Base-by-base conservation (phyloP, 139 green algal species). In the Ulvella scutata region DNA sequence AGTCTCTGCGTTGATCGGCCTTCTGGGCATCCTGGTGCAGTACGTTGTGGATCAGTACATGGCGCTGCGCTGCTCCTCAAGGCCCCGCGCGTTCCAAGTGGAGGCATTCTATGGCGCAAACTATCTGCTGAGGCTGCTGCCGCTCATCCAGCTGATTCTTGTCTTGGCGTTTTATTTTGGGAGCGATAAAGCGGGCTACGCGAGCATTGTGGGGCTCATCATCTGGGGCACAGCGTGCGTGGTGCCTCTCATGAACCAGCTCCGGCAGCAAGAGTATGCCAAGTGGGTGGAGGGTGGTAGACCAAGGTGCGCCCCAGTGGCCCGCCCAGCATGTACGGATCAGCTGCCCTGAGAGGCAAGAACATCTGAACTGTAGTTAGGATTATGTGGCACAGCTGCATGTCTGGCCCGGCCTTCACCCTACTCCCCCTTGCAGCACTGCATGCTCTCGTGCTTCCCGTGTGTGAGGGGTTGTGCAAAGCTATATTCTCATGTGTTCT, bases 61-160 rank as follows among this genome's bases (percentile, higher is more conserved):
- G n/a, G 51, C 51, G 1, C 51, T 67, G 9, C 51, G 51, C 13
- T 26, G 33, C 20, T 10, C 51, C 0, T 67, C 51, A 0, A 67
- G 33, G 17, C 51, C 51, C 13, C 51, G 51, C 20, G 31, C 51
- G 9, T 67, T 67, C 51, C 51, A 67, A 26, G 51, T 67, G 10
- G 51, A 67, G 51, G 51, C 51, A 7, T 26, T 67, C n/a, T n/a
- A n/a, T n/a, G 51, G n/a, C 51, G 51, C 33, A 26, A 67, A 67
- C 51, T 67, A 67, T 26, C n/a, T 67, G 9, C n/a, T 67, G 51
- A n/a, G 51, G 51, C 51, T 67, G 51, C 51, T 67, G 51, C 51
- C 51, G 17, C 20, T 67, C 13, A 26, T 67, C n/a, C 51, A 31
- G 9, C 31, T 67, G n/a, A 29, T 29, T 6, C 6, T 67, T 26